phyloP scores from a whole-genome alignment of 2,329 filamentous ascomycete species.

The Akanthomyces muscarius region DNA sequence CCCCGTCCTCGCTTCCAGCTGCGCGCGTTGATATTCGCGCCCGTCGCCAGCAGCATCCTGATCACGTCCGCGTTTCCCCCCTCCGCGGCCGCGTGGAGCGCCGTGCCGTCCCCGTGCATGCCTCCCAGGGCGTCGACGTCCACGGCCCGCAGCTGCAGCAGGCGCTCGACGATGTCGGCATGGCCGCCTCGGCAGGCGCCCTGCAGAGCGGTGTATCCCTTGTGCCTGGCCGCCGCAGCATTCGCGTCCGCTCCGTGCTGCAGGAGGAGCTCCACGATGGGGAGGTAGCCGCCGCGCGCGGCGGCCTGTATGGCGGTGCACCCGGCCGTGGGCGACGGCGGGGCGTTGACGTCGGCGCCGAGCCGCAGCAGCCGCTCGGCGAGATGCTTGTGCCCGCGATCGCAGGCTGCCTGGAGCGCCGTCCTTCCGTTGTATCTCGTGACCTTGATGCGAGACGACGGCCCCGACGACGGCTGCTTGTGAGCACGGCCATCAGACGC shows the following conservation, averaged over 20 bases:
- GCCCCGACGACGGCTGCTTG: background rate
- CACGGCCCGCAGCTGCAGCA: conserved; percentile 22
- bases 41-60: conserved; percentile 29
- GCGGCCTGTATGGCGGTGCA: conserved; percentile 26
- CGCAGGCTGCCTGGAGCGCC: conserved; percentile 35
- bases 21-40: conserved; percentile 34
- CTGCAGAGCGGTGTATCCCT: conserved; percentile 31
- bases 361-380: conserved; percentile 27
- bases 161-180: conserved; percentile 27
- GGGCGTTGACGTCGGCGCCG: conserved; percentile 33
- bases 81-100: conserved; percentile 21
- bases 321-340: conserved; percentile 20
- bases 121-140: conserved; percentile 25
- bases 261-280: conserved; percentile 18
- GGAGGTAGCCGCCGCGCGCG: conserved; percentile 11
- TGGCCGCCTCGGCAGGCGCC: conserved; percentile 32
- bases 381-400: conserved; percentile 25
- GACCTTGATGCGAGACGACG: background rate
- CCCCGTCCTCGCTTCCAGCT: conserved; percentile 15
- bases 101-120: conserved; percentile 20
- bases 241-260: conserved; percentile 22
- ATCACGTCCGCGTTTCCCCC: conserved; percentile 19
- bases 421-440: conserved; percentile 33
- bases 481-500: background rate
- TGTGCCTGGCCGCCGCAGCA: conserved; percentile 18